Base-by-base conservation (phyloP, 108 stramenopile species). In the Skeletonema potamos region DNA sequence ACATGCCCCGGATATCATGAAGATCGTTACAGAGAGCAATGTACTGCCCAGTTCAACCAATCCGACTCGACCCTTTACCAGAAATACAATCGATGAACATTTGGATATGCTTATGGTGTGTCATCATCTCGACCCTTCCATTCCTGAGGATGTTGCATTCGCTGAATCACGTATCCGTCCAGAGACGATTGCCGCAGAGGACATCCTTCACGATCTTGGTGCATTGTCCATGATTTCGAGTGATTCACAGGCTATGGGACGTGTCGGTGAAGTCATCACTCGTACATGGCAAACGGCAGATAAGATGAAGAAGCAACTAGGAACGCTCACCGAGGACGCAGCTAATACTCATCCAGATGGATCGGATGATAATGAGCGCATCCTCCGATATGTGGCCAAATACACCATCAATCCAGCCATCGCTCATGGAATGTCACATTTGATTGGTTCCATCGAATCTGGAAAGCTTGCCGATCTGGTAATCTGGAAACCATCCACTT, bases 21-120 rank as follows among this genome's bases (percentile, higher is more conserved):
- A 92, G 72, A 96, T 99, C 66, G 96, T 96, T 6, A 85, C 86
- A 39, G 92, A 96, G 82, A 61, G 73, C 22, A 88, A 93, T 73
- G 97, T 98, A 5, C 78, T 99, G 65, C 98, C 98, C 9, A 92
- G 90, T 62, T 96, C 94, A 28, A 98, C 98, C 12, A 98, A 98
- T 85, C 98, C 98, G 15, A 98, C 98, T 10, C 83, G 96, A 34
- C 98, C 98, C 6, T 97, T 91, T 73, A 99, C 98, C 1, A 78
- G 79, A 41, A 99, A 99, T 74, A 99, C 98, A 37, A 95, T 99
- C 69, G 98, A 98, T 66, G 98, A 99, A 74, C 98, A 99, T 77
- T 82, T 99, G 74, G 98, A 99, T 77, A 99, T 99, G 98, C 90
- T 98, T 67, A 97, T 99, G 97, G 97, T 96, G 28, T 96, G 97